A percentile compares a stretch with the other conserved stretches of the same genome.
phyloP scores from a whole-genome alignment of 1,139 yeast species.

The Kluyveromyces sp. region DNA sequence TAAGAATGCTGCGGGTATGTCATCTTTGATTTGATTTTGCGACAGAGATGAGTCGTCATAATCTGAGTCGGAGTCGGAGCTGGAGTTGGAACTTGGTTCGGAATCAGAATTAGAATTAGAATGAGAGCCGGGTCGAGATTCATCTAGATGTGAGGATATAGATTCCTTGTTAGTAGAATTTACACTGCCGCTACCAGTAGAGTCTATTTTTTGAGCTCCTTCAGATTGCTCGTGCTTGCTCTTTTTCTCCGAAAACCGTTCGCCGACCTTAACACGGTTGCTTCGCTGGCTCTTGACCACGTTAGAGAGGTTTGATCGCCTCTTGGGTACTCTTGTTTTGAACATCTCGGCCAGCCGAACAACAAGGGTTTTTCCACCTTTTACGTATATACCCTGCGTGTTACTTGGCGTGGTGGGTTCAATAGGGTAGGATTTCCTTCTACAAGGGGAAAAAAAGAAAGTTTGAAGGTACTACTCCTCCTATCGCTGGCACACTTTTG shows the following conservation, averaged over 20 bases:
- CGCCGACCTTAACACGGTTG: not conserved
- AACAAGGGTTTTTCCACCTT: no score
- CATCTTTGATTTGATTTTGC: constrained; percentile 5
- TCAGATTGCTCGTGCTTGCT: no score
- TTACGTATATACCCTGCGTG: not conserved
- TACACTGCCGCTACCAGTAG: no score
- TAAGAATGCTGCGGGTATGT: constrained; percentile 46
- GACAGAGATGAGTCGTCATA: not conserved
- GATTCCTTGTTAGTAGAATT: no score
- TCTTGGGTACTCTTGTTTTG: not conserved
- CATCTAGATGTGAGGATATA: no score
- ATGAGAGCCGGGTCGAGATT: no score
- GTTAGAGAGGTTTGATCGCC: constrained; percentile 5
- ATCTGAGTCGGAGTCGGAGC: not conserved
- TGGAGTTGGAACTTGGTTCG: no score
- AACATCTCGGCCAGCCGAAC: not conserved
- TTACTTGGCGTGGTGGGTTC: not conserved
- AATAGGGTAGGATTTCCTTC: no score
- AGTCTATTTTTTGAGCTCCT: no score
- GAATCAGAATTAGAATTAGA: no score
- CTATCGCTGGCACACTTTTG: not conserved
- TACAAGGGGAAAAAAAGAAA: no score
- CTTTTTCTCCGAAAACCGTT: not conserved
- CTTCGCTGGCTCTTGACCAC: constrained; percentile 1
- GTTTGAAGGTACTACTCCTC: no score